Evolutionary conservation across 768 basidiomycete species (phyloP).

Genomic region (Lanmaoa pseudosensibilis): DNA sequence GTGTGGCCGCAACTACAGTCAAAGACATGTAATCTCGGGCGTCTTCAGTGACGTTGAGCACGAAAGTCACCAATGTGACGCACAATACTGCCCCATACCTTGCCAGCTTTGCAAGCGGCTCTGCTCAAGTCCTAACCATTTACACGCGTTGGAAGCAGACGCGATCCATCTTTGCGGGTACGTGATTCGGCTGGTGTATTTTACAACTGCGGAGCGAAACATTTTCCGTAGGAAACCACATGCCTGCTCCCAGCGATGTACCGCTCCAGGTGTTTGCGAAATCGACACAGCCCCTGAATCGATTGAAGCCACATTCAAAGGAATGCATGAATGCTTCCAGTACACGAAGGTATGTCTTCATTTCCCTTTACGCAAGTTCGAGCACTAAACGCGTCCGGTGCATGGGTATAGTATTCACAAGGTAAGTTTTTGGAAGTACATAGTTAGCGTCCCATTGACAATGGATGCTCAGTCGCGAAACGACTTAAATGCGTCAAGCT

Average conservation of each 20-base stretch:
- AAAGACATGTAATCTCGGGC: background rate
- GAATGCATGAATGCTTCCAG: slow-evolving; percentile 58
- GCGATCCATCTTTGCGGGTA: slow-evolving; percentile 61
- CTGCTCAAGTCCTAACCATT: slow-evolving; percentile 47
- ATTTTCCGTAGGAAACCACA: slow-evolving; percentile 44
- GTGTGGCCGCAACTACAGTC: background rate
- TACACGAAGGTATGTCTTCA: slow-evolving; percentile 52
- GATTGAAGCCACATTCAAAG: slow-evolving; percentile 60
- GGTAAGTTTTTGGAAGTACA: slow-evolving; percentile 28
- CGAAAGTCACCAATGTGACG: slow-evolving; percentile 48
- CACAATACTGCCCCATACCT: slow-evolving; percentile 49
- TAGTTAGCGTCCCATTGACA: background rate
- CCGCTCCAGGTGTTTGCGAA: slow-evolving; percentile 52
- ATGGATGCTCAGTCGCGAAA: slow-evolving; percentile 40
- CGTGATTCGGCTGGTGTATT: slow-evolving; percentile 5
- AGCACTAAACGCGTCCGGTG: background rate
- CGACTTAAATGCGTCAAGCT: slow-evolving; percentile 49
- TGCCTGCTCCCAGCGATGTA: slow-evolving; percentile 44
- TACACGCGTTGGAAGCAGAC: slow-evolving; percentile 46
- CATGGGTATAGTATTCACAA: slow-evolving; percentile 49
- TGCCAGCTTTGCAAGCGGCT: slow-evolving; percentile 57
- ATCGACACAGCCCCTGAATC: slow-evolving; percentile 57
- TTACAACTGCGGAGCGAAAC: slow-evolving; percentile 7
- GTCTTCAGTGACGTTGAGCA: slow-evolving; percentile 47
- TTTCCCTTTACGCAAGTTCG: background rate